A percentile compares a stretch with the other conserved stretches of the same genome.
phyloP scores from a whole-genome alignment of 2,329 filamentous ascomycete species.

The Phialophora expanda region DNA sequence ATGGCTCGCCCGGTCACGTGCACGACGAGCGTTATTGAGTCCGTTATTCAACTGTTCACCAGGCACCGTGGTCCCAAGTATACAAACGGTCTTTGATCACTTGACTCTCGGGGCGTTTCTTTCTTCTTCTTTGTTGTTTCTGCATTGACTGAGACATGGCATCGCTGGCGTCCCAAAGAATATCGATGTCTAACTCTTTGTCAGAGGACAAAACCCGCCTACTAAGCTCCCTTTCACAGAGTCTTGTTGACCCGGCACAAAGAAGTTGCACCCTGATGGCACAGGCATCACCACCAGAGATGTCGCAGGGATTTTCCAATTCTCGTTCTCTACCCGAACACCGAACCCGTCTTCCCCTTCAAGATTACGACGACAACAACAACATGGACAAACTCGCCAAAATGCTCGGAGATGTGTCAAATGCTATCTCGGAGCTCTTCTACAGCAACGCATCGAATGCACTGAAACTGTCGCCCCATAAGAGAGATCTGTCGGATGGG shows the following conservation, averaged over 20 bases:
- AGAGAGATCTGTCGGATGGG: slow-evolving; percentile 19
- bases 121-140: slow-evolving; percentile 6
- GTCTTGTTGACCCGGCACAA: slow-evolving; percentile 15
- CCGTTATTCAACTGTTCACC: slow-evolving; percentile 18
- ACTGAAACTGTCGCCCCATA: background rate
- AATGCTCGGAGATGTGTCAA: slow-evolving; percentile 14
- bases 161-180: background rate
- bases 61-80: slow-evolving; percentile 9
- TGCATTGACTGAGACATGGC: background rate
- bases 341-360: background rate
- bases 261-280: background rate
- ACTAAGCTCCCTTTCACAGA: slow-evolving; percentile 1
- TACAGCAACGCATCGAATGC: background rate
- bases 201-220: background rate
- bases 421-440: slow-evolving; percentile 12
- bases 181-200: slow-evolving; percentile 10
- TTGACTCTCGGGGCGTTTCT: background rate
- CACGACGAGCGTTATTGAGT: slow-evolving; percentile 12
- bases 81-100: slow-evolving; percentile 14
- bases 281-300: background rate
- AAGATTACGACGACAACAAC: slow-evolving; percentile 16
- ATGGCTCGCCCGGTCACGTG: slow-evolving; percentile 8
- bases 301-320: background rate
- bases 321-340: background rate
- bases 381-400: slow-evolving; percentile 19